Base-by-base conservation (phyloP, 495 filamentous ascomycete species). In the Aspergillus indologenus region DNA sequence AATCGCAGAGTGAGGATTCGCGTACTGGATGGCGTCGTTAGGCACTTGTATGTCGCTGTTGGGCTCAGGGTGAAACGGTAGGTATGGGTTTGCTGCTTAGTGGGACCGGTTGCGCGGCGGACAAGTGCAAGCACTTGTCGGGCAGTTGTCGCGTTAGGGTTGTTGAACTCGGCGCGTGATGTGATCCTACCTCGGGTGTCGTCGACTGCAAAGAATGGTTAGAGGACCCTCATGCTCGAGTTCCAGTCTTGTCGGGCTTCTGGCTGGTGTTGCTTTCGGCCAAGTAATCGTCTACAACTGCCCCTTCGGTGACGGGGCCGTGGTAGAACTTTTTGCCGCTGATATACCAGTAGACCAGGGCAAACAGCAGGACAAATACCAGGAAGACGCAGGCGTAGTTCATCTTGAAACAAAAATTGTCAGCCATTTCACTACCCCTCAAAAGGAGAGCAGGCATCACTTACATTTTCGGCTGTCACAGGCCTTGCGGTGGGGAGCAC, bases 401-500 rank as follows among this genome's bases (percentile, higher is more conserved):
- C 75, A 79, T 79, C 74, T 21, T 29, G 26, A 40, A 40, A 9
- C 34, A 14, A 15, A 14, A 11, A 40, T 40, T 11, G 34, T 40
- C 34, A 40, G 34, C 26, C 26, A 29, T n/a, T n/a, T n/a, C n/a
- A n/a, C n/a, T n/a, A n/a, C n/a, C n/a, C n/a, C n/a, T n/a, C n/a
- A n/a, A n/a, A 45, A 42, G 21, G 6, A 18, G 3, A 12, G 14
- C 14, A 1, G 15, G 6, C 45, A 3, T 24, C 19, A 65, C 74
- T 62, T 70, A 75, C 74, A 52, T 59, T 74, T 23, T 74, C 68
- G 3, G 75, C 68, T 23, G 72, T 74, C 19, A 84, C 83, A 0
- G 85, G 85, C 59, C 77, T 57, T 22, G 65, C 68, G 0, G 82
- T 85, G 1, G 85, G 85, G 61, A 86, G 72, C 51, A 87, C 71